phyloP scores from a whole-genome alignment of 257 asterid species.

The Ajuga chamaepitys region DNA sequence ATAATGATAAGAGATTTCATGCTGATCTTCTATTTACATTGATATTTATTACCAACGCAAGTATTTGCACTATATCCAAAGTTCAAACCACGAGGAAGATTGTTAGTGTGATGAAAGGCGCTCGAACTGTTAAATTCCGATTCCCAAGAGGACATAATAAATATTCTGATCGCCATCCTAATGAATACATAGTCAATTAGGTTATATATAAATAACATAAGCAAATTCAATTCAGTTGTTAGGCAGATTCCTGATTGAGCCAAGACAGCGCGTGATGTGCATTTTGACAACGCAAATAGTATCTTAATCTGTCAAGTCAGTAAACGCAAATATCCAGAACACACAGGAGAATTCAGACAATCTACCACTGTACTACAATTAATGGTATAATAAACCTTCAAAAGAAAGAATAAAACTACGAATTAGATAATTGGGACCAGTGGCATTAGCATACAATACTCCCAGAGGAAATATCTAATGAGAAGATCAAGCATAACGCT shows the following conservation, averaged over 20 bases:
- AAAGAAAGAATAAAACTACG: background rate
- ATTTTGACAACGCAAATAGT: background rate
- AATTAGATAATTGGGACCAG: background rate
- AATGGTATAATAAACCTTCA: background rate
- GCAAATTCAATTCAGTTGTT: background rate
- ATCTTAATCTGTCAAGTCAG: background rate
- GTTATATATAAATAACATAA: background rate
- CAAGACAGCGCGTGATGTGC: background rate
- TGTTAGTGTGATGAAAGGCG: background rate
- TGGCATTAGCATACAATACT: background rate
- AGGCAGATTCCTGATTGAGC: constrained; percentile 4
- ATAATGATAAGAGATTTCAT: background rate
- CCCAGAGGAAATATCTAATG: background rate
- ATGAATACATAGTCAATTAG: background rate
- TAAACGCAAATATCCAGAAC: background rate
- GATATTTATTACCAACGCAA: background rate
- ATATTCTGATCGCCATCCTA: background rate
- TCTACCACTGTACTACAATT: background rate
- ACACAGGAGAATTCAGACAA: background rate
- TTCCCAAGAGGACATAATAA: background rate
- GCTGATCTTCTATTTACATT: background rate
- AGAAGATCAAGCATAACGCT: background rate
- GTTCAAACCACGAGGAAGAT: background rate
- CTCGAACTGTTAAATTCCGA: background rate
- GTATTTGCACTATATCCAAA: background rate